These are phyloP conservation scores for Monosporascus sp. DNA, from an alignment of 2,329 filamentous ascomycete species.

Conservation along the genomic window DNA sequence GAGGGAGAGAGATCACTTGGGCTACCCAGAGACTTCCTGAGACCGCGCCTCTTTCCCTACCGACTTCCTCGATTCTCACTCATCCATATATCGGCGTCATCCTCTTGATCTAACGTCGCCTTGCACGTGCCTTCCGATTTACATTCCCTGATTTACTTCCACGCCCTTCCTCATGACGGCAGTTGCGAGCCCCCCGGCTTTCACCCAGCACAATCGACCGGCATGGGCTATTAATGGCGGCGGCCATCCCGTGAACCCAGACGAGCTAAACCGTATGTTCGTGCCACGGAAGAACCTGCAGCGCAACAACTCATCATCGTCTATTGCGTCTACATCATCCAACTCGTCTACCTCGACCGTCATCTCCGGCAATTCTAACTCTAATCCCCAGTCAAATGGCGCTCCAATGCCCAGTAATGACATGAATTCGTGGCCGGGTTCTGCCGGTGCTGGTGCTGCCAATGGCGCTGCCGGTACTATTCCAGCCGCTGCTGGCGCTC, in stretches of 20 bases:
- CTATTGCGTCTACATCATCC: slow-evolving; percentile 63
- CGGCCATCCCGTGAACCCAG: slow-evolving; percentile 62
- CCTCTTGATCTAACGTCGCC: too few species aligned
- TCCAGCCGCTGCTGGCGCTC: slow-evolving; percentile 29
- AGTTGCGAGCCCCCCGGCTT: slow-evolving; percentile 59
- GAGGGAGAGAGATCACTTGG: not conserved
- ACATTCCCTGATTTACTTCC: not conserved
- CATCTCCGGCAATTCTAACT: slow-evolving; percentile 35
- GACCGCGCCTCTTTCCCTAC: not conserved
- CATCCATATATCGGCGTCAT: too few species aligned
- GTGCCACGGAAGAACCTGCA: slow-evolving; percentile 83
- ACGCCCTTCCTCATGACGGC: slow-evolving; percentile 54
- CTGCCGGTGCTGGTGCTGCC: not conserved
- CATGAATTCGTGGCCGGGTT: slow-evolving; percentile 44
- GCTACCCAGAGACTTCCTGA: not conserved
- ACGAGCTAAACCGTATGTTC: slow-evolving; percentile 83
- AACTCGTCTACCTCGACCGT: slow-evolving; percentile 58
- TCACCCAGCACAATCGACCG: slow-evolving; percentile 58
- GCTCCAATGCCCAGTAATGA: slow-evolving; percentile 44
- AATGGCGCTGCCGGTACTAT: not conserved
- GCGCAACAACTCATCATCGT: slow-evolving; percentile 86
- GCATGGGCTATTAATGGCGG: slow-evolving; percentile 59
- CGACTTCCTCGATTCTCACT: not conserved
- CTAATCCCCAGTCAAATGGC: slow-evolving; percentile 56
- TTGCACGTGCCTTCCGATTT: too few species aligned